Evolutionary conservation across 1,284 basidiomycete genomes (phyloP).

Genomic region (Pascua sp.): DNA sequence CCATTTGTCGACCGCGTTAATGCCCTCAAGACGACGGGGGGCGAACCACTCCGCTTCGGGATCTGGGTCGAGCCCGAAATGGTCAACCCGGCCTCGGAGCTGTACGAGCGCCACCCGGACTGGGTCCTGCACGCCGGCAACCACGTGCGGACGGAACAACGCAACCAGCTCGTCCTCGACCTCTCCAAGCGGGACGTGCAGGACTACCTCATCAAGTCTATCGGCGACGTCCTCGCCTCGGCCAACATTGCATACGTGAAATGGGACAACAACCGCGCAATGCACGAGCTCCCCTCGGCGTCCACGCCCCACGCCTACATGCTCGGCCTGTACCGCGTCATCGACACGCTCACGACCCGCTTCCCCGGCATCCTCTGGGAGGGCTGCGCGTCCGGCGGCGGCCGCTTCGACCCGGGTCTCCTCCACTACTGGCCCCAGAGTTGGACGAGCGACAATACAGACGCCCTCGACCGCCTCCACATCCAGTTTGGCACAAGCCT

Average conservation of each 20-base stretch:
- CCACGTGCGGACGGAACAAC: conserved; percentile 22
- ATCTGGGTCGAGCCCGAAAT: conserved; percentile 44
- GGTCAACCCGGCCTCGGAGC: conserved; percentile 32
- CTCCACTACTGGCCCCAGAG: conserved; percentile 31
- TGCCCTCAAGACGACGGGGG: neutral
- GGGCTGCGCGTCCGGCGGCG: conserved; percentile 38
- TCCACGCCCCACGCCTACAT: conserved; percentile 28
- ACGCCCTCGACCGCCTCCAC: conserved; percentile 28
- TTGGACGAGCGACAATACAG: conserved; percentile 40
- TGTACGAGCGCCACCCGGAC: conserved; percentile 35
- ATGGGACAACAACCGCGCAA: conserved; percentile 40
- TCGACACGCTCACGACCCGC: conserved; percentile 23
- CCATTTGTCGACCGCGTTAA: conserved; percentile 18
- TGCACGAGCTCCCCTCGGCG: conserved; percentile 33
- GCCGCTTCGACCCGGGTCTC: conserved; percentile 34
- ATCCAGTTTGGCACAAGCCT: conserved; percentile 36
- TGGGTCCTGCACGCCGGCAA: conserved; percentile 29
- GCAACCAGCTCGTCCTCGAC: conserved; percentile 37
- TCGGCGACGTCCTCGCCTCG: conserved; percentile 20
- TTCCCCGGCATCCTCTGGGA: conserved; percentile 37
- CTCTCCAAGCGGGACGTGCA: conserved; percentile 27
- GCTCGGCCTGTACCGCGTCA: conserved; percentile 35
- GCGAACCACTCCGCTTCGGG: conserved; percentile 23
- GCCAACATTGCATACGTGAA: conserved; percentile 36
- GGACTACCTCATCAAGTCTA: conserved; percentile 29